These are phyloP conservation scores for Scheffersomyces stambukii DNA, from an alignment of 1,139 yeast species.

Conservation along the genomic window DNA sequence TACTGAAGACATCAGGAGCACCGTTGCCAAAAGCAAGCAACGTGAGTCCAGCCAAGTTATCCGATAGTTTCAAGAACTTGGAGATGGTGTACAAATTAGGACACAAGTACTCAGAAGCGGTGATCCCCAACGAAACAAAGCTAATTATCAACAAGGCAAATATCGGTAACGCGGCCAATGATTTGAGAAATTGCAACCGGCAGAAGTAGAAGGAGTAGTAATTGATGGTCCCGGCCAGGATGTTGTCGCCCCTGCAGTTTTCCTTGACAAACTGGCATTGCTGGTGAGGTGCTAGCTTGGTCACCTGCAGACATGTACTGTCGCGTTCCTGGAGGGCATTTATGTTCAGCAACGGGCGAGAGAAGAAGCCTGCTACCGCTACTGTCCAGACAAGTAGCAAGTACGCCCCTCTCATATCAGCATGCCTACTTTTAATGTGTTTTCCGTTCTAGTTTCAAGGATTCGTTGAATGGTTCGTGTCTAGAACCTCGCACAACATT, in stretches of 20 bases:
- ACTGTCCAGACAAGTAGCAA: no score
- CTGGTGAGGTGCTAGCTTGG: slow-evolving; percentile 18
- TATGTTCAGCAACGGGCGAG: no score
- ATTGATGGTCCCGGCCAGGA: slow-evolving; percentile 43
- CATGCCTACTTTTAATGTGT: no score
- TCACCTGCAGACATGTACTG: no score
- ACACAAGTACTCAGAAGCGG: slow-evolving; percentile 73
- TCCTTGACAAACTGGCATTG: slow-evolving; percentile 42
- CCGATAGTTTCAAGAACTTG: slow-evolving; percentile 57
- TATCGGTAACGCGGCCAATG: slow-evolving; percentile 16
- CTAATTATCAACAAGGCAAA: slow-evolving; percentile 21
- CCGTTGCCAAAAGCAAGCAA: slow-evolving; percentile 89
- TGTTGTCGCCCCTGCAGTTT: slow-evolving; percentile 36
- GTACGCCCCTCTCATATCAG: no score
- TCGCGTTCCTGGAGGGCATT: no score
- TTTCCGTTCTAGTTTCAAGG: no score
- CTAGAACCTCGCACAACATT: no score
- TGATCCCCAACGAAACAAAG: slow-evolving; percentile 62
- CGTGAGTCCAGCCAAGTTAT: slow-evolving; percentile 82
- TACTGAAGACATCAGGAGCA: slow-evolving; percentile 83
- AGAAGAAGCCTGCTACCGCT: no score
- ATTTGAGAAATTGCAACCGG: slow-evolving; percentile 6
- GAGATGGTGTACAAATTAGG: slow-evolving; percentile 70
- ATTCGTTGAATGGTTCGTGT: no score
- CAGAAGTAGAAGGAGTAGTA: slow-evolving; percentile 43